phyloP scores from a whole-genome alignment of 2,329 filamentous ascomycete genomes.

The Neopestalotiopsis sp. region DNA sequence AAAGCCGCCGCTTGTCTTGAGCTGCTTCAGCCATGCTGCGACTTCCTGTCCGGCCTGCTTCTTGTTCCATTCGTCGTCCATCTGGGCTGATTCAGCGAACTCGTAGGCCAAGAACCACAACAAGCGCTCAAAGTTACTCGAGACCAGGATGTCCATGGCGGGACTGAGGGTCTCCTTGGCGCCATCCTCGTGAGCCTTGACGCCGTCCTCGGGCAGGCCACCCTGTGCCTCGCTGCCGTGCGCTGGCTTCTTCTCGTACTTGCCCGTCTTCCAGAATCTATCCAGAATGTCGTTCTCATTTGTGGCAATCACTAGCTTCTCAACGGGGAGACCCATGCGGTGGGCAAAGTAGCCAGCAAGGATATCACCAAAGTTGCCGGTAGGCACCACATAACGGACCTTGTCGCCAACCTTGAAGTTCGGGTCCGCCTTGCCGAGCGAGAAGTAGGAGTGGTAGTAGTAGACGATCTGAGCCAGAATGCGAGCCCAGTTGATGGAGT shows the following conservation, averaged over 20 bases:
- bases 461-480: constrained; percentile 97
- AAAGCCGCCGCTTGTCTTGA: constrained; percentile 85
- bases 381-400: constrained; percentile 87
- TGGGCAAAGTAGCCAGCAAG: constrained; percentile 92
- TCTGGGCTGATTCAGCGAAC: constrained; percentile 62
- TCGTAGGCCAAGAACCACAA: constrained; percentile 91
- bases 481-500: constrained; percentile 95
- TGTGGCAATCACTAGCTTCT: constrained; percentile 90
- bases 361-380: constrained; percentile 94
- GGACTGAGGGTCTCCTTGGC: constrained; percentile 92
- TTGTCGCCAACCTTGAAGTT: constrained; percentile 69
- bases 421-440: constrained; percentile 67
- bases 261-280: constrained; percentile 89
- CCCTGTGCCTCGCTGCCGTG: constrained; percentile 62
- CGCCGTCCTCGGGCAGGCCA: constrained; percentile 68
- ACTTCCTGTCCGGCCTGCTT: constrained; percentile 79
- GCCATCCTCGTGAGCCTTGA: constrained; percentile 70
- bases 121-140: constrained; percentile 94
- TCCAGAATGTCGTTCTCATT: constrained; percentile 98
- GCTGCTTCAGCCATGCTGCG: constrained; percentile 74
- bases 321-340: constrained; percentile 84
- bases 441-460: constrained; percentile 95
- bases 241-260: constrained; percentile 84
- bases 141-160: constrained; percentile 97
- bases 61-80: constrained; percentile 70